Percentiles rank a stretch among this genome's conserved stretches.
Evolutionary conservation across 1,139 yeast genomes (phyloP).

Genomic region (Protomyces inundatus): DNA sequence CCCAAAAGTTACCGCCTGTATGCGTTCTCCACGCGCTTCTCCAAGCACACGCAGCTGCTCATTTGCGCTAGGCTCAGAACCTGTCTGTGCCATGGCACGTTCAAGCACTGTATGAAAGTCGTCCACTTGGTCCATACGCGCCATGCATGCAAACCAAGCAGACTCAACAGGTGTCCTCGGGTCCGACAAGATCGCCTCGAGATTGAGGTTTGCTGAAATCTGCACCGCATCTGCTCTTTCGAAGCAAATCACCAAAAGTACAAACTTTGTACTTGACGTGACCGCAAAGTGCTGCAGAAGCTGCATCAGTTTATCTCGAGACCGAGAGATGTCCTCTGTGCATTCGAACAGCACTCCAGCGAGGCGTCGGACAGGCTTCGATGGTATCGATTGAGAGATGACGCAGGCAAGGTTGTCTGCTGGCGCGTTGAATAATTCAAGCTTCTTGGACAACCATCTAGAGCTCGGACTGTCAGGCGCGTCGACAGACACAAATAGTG

Average conservation of each 20-base stretch:
- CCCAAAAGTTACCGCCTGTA: background rate
- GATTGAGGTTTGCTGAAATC: background rate
- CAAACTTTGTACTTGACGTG: background rate
- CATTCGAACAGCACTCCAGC: slow-evolving; percentile 10
- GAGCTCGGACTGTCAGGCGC: background rate
- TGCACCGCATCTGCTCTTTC: background rate
- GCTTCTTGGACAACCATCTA: slow-evolving; percentile 5
- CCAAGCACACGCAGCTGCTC: slow-evolving; percentile 1
- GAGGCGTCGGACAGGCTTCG: background rate
- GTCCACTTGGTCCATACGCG: slow-evolving; percentile 1
- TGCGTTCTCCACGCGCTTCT: background rate
- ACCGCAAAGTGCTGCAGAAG: slow-evolving; percentile 3
- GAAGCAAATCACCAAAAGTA: background rate
- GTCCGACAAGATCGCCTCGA: slow-evolving; percentile 4
- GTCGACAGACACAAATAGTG: background rate
- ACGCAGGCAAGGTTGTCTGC: background rate
- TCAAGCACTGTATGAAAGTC: background rate
- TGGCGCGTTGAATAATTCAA: background rate
- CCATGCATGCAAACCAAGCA: background rate
- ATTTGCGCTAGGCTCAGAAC: background rate
- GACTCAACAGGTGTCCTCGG: slow-evolving; percentile 3
- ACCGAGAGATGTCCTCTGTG: background rate
- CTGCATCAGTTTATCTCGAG: background rate
- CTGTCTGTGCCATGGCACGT: background rate
- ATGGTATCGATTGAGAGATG: background rate